phyloP scores from a whole-genome alignment of 2,329 filamentous ascomycete genomes.

The Pestalotiopsis sp. region DNA sequence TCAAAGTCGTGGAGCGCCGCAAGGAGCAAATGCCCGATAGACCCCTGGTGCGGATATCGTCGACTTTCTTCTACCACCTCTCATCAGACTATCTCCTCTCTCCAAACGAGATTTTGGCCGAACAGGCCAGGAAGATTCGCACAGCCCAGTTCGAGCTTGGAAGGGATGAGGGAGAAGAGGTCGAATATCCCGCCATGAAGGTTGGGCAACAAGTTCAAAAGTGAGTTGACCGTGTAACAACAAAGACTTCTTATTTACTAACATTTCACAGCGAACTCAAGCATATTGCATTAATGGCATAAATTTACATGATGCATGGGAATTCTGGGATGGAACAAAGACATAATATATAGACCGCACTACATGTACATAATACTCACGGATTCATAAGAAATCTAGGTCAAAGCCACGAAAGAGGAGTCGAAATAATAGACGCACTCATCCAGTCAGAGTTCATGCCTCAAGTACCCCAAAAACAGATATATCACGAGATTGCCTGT shows the following conservation, averaged over 20 bases:
- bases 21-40: constrained; percentile 44
- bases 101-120: constrained; percentile 51
- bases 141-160: constrained; percentile 51
- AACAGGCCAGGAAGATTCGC: constrained; percentile 46
- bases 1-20: constrained; percentile 48
- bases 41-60: constrained; percentile 59
- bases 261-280: constrained; percentile 47
- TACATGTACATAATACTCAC: constrained; percentile 27
- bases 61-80: constrained; percentile 64
- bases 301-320: neutral
- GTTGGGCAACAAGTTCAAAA: constrained; percentile 61
- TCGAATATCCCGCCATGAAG: constrained; percentile 55
- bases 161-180: constrained; percentile 54
- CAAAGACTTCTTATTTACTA: constrained; percentile 13
- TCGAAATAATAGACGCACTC: neutral
- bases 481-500: too few relatives aligned
- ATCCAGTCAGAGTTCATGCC: neutral
- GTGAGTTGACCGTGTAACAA: constrained; percentile 38
- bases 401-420: neutral
- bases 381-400: neutral
- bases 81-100: constrained; percentile 57
- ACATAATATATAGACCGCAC: constrained; percentile 42
- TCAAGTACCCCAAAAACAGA: too few relatives aligned
- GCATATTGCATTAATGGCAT: constrained; percentile 55
- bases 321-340: constrained; percentile 34